Evolutionary conservation across 352 stramenopile genomes (phyloP), one percentile per base, ranked within the genome.

Genomic region (Lagenidium giganteum): DNA sequence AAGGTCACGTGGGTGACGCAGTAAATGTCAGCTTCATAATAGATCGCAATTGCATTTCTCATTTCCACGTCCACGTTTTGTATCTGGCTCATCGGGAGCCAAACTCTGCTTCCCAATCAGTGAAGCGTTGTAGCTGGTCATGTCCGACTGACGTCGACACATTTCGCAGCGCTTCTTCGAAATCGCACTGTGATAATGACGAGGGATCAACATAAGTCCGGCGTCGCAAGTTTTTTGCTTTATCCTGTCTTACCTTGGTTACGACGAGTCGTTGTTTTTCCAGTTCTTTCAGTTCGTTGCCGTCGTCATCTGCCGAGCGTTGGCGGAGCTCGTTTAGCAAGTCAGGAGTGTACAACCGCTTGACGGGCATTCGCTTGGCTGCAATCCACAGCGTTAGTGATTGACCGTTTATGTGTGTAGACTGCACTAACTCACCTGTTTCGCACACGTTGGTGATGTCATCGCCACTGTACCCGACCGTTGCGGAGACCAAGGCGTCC

Each of bases 391-490:
- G 11, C 9, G 8, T 11, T 40, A 16, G 11, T 40, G 11, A 17
- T 16, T 40, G 18, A 11, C 9, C 18, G 11, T 40, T 33, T n/a
- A 33, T 33, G 11, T n/a, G 28, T 11, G 28, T 33, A n/a, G n/a
- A n/a, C n/a, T n/a, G 18, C 36, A 16, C 32, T 8, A 11, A 42
- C 16, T 7, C 23, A 54, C 49, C 42, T 40, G 58, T 60, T 36
- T 66, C 57, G 27, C 76, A 88, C 20, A 96, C 67, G 36, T 80
- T 78, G 4, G 72, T 80, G 24, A 97, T 79, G 51, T 97, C 88
- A 11, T 87, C 82, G 17, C 88, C 89, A 41, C 70, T 93, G 59
- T 97, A 96, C 3, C 82, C 79, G 24, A 87, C 62, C 2, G 83
- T 95, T 12, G 68, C 61, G 0, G 43, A 25, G 3, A 89, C 79